Evolutionary conservation across 164 flowering plant species (phyloP), one percentile per base, ranked within the genome.

Genomic region (Nymphaea colorata): DNA sequence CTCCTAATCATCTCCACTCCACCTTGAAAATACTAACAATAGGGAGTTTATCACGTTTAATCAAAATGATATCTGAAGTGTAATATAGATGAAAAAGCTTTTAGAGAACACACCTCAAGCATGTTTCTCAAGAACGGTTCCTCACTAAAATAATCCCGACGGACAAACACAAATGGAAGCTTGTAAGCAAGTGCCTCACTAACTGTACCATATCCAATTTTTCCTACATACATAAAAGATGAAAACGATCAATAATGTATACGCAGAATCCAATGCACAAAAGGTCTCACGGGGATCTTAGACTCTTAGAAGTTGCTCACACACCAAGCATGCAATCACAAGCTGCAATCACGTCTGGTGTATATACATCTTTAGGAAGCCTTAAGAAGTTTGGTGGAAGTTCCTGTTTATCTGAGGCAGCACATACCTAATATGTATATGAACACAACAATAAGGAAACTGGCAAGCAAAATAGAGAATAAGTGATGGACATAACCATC

Each of bases 1-100:
- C 96, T 87, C 82, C 98, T 79, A 67, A 94, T 90, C 99, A 94
- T 94, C 87, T 94, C 96, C 74, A 94, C 96, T 12, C 99, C 99
- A 73, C 92, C 78, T 75, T 94, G 98, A 77, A 84, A 85, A 70
- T 75, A 82, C 96, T 94, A 81, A 70, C 67, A 5, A 65, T 66
- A 44, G n/a, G 45, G 57, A 43, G 5, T 4, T 18, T 14, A 63
- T n/a, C 12, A 61, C 3, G 63, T 61, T n/a, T 2, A 61, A 25
- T 25, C 36, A 25, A 25, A 25, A 25, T 25, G 36, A 25, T 25
- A 25, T 25, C 36, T n/a, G n/a, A 61, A 8, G 6, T n/a, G 25
- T 10, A 61, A 61, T 36, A n/a, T 6, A n/a, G 63, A 61, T 6
- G 16, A 3, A 61, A n/a, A n/a, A 61, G 2, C 63, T 47, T 47